Conservation (phyloP, 225 moss, liverwort and hornwort species). For the Polytrichum commune region DNA sequence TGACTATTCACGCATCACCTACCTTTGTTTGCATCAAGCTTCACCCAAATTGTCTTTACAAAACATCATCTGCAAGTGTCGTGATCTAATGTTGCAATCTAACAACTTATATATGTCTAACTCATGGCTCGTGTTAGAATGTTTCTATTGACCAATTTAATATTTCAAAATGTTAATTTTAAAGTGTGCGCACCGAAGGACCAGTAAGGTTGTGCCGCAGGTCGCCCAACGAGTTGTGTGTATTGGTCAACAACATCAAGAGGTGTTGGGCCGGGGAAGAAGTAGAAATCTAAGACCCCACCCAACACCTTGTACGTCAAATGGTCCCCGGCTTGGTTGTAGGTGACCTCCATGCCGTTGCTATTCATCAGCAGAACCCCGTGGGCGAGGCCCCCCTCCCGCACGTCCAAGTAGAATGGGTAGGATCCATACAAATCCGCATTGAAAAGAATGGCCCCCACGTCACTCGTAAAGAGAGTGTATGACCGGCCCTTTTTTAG, state of each 20-base stretch:
- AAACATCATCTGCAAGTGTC: too few species aligned
- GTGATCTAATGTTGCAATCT: too few species aligned
- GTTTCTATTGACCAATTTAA: too few species aligned
- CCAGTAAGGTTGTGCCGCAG: constrained; percentile 65
- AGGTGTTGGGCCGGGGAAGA: constrained; percentile 48
- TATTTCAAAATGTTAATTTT: not conserved
- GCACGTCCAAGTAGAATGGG: constrained; percentile 54
- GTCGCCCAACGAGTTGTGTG: constrained; percentile 48
- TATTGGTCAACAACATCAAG: constrained; percentile 46
- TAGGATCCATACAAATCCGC: constrained; percentile 47
- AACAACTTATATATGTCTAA: too few species aligned
- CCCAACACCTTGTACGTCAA: constrained; percentile 47
- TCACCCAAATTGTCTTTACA: too few species aligned
- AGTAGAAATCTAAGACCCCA: constrained; percentile 54
- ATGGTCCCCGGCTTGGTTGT: constrained; percentile 8
- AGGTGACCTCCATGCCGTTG: constrained; percentile 57
- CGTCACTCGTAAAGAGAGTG: constrained; percentile 47
- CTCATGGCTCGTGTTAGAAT: too few species aligned
- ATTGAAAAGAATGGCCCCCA: constrained; percentile 19
- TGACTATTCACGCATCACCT: too few species aligned
- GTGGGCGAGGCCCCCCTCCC: constrained; percentile 36
- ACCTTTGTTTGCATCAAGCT: too few species aligned
- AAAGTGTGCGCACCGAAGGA: constrained; percentile 30
- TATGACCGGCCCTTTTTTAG: constrained; percentile 33
- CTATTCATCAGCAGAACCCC: constrained; percentile 57